Percentiles rank a stretch among this genome's conserved stretches.
Conservation (phyloP, 208 protist species). For the Crithidia brevicula region DNA sequence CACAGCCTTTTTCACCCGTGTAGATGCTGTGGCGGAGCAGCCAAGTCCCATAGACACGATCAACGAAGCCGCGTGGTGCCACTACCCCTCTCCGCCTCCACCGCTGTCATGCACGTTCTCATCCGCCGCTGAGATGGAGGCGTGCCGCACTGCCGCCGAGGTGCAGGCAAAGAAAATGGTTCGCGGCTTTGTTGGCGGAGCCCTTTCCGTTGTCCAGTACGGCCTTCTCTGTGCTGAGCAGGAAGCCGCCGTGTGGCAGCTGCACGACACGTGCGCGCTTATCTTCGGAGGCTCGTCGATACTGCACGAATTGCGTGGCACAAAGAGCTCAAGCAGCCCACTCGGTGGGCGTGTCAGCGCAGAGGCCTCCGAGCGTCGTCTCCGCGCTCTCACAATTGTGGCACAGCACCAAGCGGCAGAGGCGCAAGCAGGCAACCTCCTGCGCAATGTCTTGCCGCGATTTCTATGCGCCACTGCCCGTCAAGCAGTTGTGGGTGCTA, state of each 20-base stretch:
- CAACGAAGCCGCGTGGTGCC: conserved; percentile 32
- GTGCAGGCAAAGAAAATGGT: conserved; percentile 5
- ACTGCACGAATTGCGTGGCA: neutral
- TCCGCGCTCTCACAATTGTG: neutral
- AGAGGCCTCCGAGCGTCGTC: neutral
- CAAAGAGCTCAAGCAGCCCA: neutral
- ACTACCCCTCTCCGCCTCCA: neutral
- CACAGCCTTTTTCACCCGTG: conserved; percentile 33
- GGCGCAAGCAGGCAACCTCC: neutral
- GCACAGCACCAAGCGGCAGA: neutral
- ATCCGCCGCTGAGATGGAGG: neutral
- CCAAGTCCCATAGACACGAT: neutral
- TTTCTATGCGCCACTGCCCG: neutral
- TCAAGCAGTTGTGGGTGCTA: neutral
- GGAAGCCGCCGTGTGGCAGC: conserved; percentile 25
- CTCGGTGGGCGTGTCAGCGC: neutral
- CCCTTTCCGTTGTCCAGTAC: conserved; percentile 50
- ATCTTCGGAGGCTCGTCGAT: conserved; percentile 4
- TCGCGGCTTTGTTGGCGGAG: conserved; percentile 42
- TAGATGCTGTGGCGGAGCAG: neutral
- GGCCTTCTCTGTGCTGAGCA: conserved; percentile 33
- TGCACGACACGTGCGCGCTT: conserved; percentile 26
- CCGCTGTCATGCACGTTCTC: too few species aligned
- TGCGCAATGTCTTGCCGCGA: conserved; percentile 1
- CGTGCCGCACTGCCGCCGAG: conserved; percentile 6